A percentile compares a stretch with the other conserved stretches of the same genome.
Conservation (phyloP, 2,329 filamentous ascomycete species). For the Fusarium lyarnte region DNA sequence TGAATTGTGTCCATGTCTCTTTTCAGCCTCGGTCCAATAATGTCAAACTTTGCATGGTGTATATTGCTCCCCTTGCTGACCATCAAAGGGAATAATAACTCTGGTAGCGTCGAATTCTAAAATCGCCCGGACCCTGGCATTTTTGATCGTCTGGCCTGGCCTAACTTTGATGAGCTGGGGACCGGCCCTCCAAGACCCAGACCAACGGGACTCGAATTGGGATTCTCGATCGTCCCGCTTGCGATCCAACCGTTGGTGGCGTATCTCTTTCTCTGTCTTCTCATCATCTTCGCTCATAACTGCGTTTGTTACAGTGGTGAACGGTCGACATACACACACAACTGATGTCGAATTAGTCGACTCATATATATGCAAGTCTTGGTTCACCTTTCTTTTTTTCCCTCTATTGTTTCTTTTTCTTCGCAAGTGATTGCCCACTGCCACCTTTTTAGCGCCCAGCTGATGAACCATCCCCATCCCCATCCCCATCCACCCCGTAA, state of each 20-base stretch:
- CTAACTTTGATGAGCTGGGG: neutral
- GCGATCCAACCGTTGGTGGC: slow-evolving; percentile 27
- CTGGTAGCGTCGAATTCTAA: slow-evolving; percentile 3
- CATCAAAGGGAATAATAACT: slow-evolving; percentile 1
- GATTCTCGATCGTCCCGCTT: slow-evolving; percentile 30
- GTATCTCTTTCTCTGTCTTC: neutral
- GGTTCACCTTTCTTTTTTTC: neutral
- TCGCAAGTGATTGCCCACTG: neutral
- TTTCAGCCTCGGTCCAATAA: neutral
- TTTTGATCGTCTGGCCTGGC: neutral
- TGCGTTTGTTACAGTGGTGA: neutral
- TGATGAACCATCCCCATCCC: neutral
- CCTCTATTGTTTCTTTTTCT: neutral
- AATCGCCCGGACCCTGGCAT: slow-evolving; percentile 9
- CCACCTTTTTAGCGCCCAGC: neutral
- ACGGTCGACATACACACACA: neutral
- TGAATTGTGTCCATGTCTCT: neutral
- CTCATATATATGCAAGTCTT: neutral
- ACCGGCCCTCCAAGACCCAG: slow-evolving; percentile 8
- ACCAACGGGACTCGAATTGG: slow-evolving; percentile 15
- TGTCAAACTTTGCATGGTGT: neutral
- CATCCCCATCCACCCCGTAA: neutral
- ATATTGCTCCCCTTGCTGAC: neutral
- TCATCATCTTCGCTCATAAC: neutral
- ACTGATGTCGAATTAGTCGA: neutral